Base-by-base conservation (phyloP, 768 basidiomycete genomes). In the Steccherinum ochraceum region DNA sequence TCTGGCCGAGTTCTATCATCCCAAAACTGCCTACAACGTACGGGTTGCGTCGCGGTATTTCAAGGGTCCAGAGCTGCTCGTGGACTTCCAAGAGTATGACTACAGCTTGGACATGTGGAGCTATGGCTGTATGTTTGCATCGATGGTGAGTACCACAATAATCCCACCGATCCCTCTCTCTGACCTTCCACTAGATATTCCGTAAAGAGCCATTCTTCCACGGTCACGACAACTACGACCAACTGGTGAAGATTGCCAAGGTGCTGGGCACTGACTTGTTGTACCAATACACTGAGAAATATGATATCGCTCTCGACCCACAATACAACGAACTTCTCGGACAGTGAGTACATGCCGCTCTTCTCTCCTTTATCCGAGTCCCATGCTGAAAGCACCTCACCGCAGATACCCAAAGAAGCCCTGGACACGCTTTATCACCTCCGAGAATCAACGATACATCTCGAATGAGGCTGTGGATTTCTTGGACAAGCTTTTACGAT, bases 191-290 rank as follows among this genome's bases (percentile, higher is more conserved):
- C 19, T 57, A 97, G 94, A 97, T 98, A 62, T 97, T 98, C 81
- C 84, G 95, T 59, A 97, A 97, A 68, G 95, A 97, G 67, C 95
- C 95, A 20, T 96, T 97, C 74, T 98, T 98, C 81, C 95, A 98
- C 62, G 95, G 95, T 13, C 94, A 96, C 64, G 94, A 98, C 69
- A 98, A 98, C 69, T 95, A 95, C 62, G 95, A 98, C 70, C 95
- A 97, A 65, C 74, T 98, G 52, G 94, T 95, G 64, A 98, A 96
- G 73, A 98, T 98, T 57, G 86, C 93, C 49, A 98, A 97, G 73
- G 93, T 98, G 46, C 76, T 98, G 53, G 95, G 95, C 42, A 98
- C 95, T 3, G 95, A 97, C 58, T 95, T 95, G 61, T 70, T 98
- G 27, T 95, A 90, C 65, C 74, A 82, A 40, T 98, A 97, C 67